Conservation (phyloP, 225 moss, liverwort and hornwort genomes). For the Sphagnum tenellum region DNA sequence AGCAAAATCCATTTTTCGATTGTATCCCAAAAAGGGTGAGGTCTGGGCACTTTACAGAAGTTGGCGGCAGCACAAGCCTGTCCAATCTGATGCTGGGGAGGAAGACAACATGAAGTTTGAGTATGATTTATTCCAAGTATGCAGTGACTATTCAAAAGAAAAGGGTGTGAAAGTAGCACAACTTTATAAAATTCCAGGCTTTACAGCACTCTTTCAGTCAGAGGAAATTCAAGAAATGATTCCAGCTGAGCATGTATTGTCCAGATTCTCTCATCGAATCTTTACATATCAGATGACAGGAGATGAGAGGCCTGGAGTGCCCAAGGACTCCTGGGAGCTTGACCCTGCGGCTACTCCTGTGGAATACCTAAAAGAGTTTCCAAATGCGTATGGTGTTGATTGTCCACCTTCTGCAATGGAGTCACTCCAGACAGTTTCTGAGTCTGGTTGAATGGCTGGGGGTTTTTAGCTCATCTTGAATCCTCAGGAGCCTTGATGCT, state of each 20-base stretch:
- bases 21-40: conserved; percentile 26
- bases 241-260: conserved; percentile 18
- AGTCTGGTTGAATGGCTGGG: too few relatives aligned
- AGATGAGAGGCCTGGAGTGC: conserved; percentile 42
- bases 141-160: conserved; percentile 6
- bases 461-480: too few relatives aligned
- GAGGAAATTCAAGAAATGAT: conserved; percentile 1
- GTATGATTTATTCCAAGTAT: conserved; percentile 35
- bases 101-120: conserved; percentile 10
- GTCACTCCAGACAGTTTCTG: too few relatives aligned
- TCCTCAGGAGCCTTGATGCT: too few relatives aligned
- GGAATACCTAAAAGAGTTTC: conserved; percentile 16
- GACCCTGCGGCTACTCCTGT: conserved; percentile 50
- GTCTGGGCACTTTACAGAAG: conserved; percentile 42
- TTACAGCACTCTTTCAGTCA: conserved; percentile 32
- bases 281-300: conserved; percentile 19
- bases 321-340: conserved; percentile 39
- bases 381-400: too few relatives aligned
- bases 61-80: conserved; percentile 36
- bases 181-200: conserved; percentile 26
- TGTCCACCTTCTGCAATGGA: too few relatives aligned
- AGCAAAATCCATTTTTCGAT: conserved; percentile 5
- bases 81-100: conserved; percentile 9
- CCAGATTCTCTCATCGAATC: conserved; percentile 40
- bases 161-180: conserved; percentile 29